Conservation (phyloP, 2,329 filamentous ascomycete genomes). For the Elsinoe ampelina region DNA sequence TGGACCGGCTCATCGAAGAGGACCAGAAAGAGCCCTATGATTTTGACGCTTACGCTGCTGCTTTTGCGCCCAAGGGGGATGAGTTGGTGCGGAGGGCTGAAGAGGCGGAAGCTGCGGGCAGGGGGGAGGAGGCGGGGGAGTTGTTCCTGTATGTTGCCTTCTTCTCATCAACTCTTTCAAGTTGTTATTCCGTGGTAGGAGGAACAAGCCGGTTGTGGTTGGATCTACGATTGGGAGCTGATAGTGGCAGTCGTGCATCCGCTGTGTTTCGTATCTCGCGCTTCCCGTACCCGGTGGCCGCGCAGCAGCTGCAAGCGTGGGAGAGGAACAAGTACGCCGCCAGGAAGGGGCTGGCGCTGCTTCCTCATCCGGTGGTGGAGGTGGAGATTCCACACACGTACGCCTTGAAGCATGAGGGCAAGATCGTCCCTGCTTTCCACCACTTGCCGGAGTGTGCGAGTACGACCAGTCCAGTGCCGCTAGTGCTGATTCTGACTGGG, state of each 20-base stretch:
- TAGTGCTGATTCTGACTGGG: slow-evolving; percentile 49
- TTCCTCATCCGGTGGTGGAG: slow-evolving; percentile 52
- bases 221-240: slow-evolving; percentile 7
- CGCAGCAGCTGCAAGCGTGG: slow-evolving; percentile 53
- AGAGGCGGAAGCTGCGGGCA: slow-evolving; percentile 39
- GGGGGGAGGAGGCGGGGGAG: slow-evolving; percentile 47
- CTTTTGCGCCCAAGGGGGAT: slow-evolving; percentile 52
- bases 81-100: slow-evolving; percentile 46
- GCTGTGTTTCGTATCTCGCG: slow-evolving; percentile 64
- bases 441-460: slow-evolving; percentile 45
- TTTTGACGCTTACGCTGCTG: slow-evolving; percentile 54
- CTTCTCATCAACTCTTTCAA: too few species aligned
- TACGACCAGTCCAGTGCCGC: slow-evolving; percentile 37
- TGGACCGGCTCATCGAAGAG: slow-evolving; percentile 51
- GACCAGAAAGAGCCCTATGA: slow-evolving; percentile 56
- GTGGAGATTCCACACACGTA: slow-evolving; percentile 51
- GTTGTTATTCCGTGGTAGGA: too few species aligned
- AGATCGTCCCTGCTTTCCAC: slow-evolving; percentile 54
- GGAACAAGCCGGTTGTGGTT: too few species aligned
- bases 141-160: slow-evolving; percentile 46
- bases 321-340: slow-evolving; percentile 55
- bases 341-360: slow-evolving; percentile 43
- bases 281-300: slow-evolving; percentile 49
- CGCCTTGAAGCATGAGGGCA: slow-evolving; percentile 42
- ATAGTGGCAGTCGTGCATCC: slow-evolving; percentile 46